Conservation (phyloP, 1,139 yeast species). For the Blastobotrys indianensis region DNA sequence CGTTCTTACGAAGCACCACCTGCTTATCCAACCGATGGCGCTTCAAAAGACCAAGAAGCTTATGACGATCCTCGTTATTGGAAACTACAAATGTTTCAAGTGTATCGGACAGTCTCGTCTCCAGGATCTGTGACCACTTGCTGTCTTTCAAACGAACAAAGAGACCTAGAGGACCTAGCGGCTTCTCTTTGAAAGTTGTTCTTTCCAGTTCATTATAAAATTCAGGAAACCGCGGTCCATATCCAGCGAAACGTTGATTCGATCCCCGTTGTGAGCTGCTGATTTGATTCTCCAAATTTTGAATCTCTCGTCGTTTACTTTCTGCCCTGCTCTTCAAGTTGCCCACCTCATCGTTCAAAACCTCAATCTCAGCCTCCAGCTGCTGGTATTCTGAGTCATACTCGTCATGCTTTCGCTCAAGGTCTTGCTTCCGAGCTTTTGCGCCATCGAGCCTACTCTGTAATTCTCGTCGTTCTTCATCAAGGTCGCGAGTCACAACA, state of each 20-base stretch:
- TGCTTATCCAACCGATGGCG: conserved; percentile 31
- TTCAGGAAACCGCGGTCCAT: neutral
- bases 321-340: conserved; percentile 34
- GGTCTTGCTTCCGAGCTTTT: conserved; percentile 21
- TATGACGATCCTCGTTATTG: conserved; percentile 53
- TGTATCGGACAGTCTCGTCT: conserved; percentile 43
- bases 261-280: no score
- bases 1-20: conserved; percentile 52
- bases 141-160: conserved; percentile 51
- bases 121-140: conserved; percentile 61
- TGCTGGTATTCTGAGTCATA: conserved; percentile 11
- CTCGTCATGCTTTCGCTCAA: conserved; percentile 6
- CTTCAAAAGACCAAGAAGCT: conserved; percentile 43
- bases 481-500: conserved; percentile 6
- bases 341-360: conserved; percentile 20
- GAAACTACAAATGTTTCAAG: conserved; percentile 65
- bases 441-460: conserved; percentile 17
- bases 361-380: conserved; percentile 39
- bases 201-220: conserved; percentile 3
- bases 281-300: conserved; percentile 10
- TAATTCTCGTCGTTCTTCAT: conserved; percentile 15
- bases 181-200: conserved; percentile 40
- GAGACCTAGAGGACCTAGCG: conserved; percentile 83
- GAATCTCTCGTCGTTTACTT: conserved; percentile 1
- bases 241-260: conserved; percentile 11